Percentiles rank a stretch among this genome's conserved stretches.
Evolutionary conservation across 2,329 filamentous ascomycete genomes (phyloP).

Genomic region (Trichoderma arundinaceum): DNA sequence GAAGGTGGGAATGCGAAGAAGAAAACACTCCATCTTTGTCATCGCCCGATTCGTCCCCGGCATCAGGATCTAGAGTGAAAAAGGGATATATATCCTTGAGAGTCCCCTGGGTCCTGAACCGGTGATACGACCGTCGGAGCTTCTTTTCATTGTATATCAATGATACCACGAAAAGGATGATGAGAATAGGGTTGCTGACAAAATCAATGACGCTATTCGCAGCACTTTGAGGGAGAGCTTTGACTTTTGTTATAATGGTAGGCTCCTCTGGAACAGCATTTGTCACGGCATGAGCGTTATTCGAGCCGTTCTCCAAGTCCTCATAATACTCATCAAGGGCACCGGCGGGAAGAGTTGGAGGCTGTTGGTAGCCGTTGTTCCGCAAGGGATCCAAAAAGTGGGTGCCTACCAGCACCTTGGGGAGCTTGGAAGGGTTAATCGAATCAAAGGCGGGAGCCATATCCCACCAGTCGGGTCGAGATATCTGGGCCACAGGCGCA

Average conservation of each 20-base stretch:
- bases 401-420: conserved; percentile 71
- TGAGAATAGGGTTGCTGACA: conserved; percentile 59
- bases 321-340: conserved; percentile 40
- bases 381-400: conserved; percentile 62
- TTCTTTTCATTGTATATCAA: conserved; percentile 55
- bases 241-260: conserved; percentile 57
- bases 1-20: background rate
- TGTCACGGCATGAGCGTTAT: conserved; percentile 38
- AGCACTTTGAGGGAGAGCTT: conserved; percentile 56
- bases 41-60: conserved; percentile 11
- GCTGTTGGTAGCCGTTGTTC: conserved; percentile 43
- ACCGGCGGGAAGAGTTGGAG: conserved; percentile 47
- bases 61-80: conserved; percentile 2
- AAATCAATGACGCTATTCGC: conserved; percentile 60
- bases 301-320: conserved; percentile 45
- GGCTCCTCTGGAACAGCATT: conserved; percentile 44
- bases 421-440: conserved; percentile 55
- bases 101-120: conserved; percentile 41
- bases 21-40: conserved; percentile 9
- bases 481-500: conserved; percentile 56
- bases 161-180: conserved; percentile 52
- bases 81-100: conserved; percentile 37
- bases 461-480: conserved; percentile 56
- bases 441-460: conserved; percentile 48
- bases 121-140: conserved; percentile 48